A percentile compares a stretch with the other conserved stretches of the same genome.
These are phyloP conservation scores for Cadophora sp. DNA, from an alignment of 2,329 filamentous ascomycete genomes.

Conservation along the genomic window DNA sequence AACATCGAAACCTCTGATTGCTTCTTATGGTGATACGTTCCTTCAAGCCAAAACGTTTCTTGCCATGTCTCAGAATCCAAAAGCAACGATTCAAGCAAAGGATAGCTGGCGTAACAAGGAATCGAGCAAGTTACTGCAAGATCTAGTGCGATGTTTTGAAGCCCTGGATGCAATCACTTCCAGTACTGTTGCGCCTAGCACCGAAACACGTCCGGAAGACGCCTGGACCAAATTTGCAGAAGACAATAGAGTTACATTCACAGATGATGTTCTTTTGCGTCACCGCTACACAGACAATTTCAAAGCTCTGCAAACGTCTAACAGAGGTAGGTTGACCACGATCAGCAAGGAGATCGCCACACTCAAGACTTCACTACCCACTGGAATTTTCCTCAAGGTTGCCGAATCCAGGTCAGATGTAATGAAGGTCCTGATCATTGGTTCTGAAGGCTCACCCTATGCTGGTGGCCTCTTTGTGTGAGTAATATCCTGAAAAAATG, in stretches of 20 bases:
- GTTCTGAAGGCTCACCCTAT: conserved; percentile 36
- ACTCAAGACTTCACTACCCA: conserved; percentile 34
- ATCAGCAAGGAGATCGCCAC: conserved; percentile 38
- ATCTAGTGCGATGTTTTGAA: conserved; percentile 12
- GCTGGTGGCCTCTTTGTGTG: conserved; percentile 37
- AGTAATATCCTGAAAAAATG: not conserved
- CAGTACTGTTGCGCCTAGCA: not conserved
- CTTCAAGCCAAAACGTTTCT: conserved; percentile 28
- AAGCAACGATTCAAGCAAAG: not conserved
- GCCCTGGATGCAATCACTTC: conserved; percentile 2
- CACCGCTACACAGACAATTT: conserved; percentile 26
- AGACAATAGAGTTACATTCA: conserved; percentile 35
- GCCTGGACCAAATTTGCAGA: conserved; percentile 30
- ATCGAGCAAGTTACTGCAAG: conserved; percentile 2
- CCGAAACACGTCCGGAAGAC: conserved; percentile 8
- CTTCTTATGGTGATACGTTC: conserved; percentile 21
- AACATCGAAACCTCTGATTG: conserved; percentile 22
- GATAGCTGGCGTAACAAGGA: conserved; percentile 5
- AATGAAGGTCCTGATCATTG: conserved; percentile 38
- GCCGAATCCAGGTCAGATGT: conserved; percentile 35
- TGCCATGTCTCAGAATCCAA: conserved; percentile 21
- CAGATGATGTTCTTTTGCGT: conserved; percentile 32
- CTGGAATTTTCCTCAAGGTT: conserved; percentile 37
- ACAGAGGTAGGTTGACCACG: conserved; percentile 30
- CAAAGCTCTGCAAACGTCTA: conserved; percentile 19